phyloP scores from a whole-genome alignment of 257 asterid species.

The Orobanche coerulescens region DNA sequence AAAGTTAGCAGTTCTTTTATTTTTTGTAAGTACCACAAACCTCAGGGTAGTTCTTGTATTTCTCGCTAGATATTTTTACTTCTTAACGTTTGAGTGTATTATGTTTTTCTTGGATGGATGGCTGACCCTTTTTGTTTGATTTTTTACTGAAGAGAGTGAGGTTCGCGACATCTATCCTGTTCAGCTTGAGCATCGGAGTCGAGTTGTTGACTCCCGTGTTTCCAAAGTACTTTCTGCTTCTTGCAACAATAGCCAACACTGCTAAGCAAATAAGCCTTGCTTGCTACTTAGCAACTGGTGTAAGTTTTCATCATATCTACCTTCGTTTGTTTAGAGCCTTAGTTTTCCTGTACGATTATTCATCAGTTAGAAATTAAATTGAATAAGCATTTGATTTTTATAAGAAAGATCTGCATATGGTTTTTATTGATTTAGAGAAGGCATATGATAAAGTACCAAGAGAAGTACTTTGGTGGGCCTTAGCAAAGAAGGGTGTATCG shows the following conservation, averaged over 20 bases:
- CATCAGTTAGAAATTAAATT: background rate
- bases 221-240: conserved; percentile 77
- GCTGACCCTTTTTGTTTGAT: conserved; percentile 22
- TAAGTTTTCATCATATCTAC: conserved; percentile 38
- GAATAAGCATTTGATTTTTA: conserved; percentile 1
- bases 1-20: background rate
- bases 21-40: background rate
- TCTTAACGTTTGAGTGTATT: background rate
- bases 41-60: background rate
- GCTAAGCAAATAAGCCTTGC: conserved; percentile 94
- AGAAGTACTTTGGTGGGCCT: no score
- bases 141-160: conserved; percentile 72
- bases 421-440: no score
- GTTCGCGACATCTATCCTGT: conserved; percentile 74
- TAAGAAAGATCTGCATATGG: no score
- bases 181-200: conserved; percentile 89
- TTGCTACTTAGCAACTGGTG: conserved; percentile 84
- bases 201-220: conserved; percentile 86
- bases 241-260: conserved; percentile 89
- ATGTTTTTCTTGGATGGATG: conserved; percentile 11
- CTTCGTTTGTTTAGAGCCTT: conserved; percentile 4
- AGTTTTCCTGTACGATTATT: background rate
- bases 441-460: no score
- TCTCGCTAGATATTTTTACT: no score
- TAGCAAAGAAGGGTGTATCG: no score